Percentiles rank a stretch among this genome's conserved stretches.
These are phyloP conservation scores for Phyllosticta capitalensis DNA, from an alignment of 2,329 filamentous ascomycete species.

Conservation along the genomic window DNA sequence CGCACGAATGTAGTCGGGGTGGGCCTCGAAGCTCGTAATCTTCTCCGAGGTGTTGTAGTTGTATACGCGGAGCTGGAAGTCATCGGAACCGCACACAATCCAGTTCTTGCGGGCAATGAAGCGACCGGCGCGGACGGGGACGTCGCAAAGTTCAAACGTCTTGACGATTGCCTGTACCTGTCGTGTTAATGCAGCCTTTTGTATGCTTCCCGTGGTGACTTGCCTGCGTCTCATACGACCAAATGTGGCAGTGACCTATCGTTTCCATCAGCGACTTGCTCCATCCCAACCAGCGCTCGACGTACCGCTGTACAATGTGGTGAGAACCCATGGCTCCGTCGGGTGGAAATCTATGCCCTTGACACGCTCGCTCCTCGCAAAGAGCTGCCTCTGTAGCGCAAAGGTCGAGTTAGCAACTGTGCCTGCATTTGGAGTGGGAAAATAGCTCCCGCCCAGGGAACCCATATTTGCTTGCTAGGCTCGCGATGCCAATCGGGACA, in stretches of 20 bases:
- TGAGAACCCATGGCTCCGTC: slow-evolving; percentile 91
- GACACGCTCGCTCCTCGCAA: slow-evolving; percentile 87
- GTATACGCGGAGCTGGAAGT: slow-evolving; percentile 74
- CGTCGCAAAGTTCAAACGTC: slow-evolving; percentile 97
- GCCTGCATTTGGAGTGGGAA: background rate
- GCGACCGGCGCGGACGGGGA: slow-evolving; percentile 89
- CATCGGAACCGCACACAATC: slow-evolving; percentile 92
- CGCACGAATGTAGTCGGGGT: slow-evolving; percentile 96
- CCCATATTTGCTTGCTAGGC: background rate
- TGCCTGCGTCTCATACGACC: slow-evolving; percentile 90
- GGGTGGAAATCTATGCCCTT: slow-evolving; percentile 93
- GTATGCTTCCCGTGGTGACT: background rate
- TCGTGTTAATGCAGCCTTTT: slow-evolving; percentile 14
- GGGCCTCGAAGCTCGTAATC: slow-evolving; percentile 92
- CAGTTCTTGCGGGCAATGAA: slow-evolving; percentile 98
- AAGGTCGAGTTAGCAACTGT: slow-evolving; percentile 31
- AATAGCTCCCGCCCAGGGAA: background rate
- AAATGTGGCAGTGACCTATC: slow-evolving; percentile 92
- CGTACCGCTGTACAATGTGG: slow-evolving; percentile 87
- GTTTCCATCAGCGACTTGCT: slow-evolving; percentile 18
- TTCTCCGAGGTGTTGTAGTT: slow-evolving; percentile 99
- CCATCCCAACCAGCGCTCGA: slow-evolving; percentile 7
- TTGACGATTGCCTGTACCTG: slow-evolving; percentile 69
- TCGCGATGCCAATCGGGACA: background rate
- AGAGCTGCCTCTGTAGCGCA: slow-evolving; percentile 60